phyloP scores from a whole-genome alignment of 345 rosid genomes.

The Eutrema heterophyllum region DNA sequence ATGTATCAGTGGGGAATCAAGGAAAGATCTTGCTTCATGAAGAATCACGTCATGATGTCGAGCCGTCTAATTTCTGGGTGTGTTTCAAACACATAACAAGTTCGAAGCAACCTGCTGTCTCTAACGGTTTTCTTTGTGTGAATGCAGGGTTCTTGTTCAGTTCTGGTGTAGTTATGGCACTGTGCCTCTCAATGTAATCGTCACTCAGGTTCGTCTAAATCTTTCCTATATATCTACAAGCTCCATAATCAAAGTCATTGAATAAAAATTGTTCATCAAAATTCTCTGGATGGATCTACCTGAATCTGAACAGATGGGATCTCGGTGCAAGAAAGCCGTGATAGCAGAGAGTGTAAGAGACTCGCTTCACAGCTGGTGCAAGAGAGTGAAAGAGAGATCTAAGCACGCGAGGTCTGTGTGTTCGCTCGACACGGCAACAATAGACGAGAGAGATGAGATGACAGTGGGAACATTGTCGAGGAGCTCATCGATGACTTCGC shows the following conservation, averaged over 20 bases:
- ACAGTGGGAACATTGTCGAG: conserved; percentile 73
- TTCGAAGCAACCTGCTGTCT: background rate
- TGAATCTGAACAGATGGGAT: conserved; percentile 62
- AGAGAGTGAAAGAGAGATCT: conserved; percentile 69
- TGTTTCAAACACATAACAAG: conserved; percentile 5
- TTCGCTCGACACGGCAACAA: conserved; percentile 59
- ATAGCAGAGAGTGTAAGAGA: conserved; percentile 85
- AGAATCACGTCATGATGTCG: conserved; percentile 65
- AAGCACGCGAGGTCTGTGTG: conserved; percentile 72
- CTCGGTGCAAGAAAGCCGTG: conserved; percentile 69
- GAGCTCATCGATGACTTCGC: conserved; percentile 60
- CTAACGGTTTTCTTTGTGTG: background rate
- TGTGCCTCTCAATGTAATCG: conserved; percentile 77
- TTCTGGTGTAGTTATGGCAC: conserved; percentile 96
- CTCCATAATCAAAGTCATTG: background rate
- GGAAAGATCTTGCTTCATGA: conserved; percentile 87
- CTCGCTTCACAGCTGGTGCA: conserved; percentile 95
- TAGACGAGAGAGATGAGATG: conserved; percentile 75
- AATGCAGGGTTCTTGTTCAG: conserved; percentile 76
- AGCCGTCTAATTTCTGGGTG: conserved; percentile 77
- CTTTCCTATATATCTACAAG: background rate
- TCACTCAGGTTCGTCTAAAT: conserved; percentile 62
- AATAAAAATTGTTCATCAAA: background rate
- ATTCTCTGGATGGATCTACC: background rate
- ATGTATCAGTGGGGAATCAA: conserved; percentile 69